These are phyloP conservation scores for Cytospora piceae DNA, from an alignment of 2,329 filamentous ascomycete species.

Conservation along the genomic window DNA sequence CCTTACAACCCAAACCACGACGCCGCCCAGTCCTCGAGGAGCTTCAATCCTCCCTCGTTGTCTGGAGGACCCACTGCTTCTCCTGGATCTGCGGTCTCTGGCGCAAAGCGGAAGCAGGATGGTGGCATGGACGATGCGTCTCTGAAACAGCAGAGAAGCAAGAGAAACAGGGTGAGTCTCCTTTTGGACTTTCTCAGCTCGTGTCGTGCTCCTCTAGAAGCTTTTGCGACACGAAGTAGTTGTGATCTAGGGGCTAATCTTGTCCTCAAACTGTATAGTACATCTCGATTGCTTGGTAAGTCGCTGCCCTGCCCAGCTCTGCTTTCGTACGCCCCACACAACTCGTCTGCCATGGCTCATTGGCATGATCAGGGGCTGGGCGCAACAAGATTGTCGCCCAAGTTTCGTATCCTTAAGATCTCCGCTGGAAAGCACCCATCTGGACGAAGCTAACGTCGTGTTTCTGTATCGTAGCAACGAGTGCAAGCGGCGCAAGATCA, in stretches of 20 bases:
- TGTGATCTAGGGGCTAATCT: conserved; percentile 14
- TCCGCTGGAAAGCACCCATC: neutral
- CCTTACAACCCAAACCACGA: conserved; percentile 33
- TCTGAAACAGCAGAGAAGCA: conserved; percentile 60
- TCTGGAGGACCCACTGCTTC: conserved; percentile 8
- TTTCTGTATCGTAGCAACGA: conserved; percentile 58
- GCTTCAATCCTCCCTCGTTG: conserved; percentile 3
- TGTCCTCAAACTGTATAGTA: conserved; percentile 45
- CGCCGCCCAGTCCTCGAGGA: conserved; percentile 33
- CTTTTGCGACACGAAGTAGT: neutral
- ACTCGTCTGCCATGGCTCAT: neutral
- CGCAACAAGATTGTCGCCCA: neutral
- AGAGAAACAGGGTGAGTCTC: conserved; percentile 59
- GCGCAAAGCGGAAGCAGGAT: conserved; percentile 43
- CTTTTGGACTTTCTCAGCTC: neutral
- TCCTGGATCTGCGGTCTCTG: conserved; percentile 10
- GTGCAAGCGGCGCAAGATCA: conserved; percentile 76
- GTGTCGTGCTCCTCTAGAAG: neutral
- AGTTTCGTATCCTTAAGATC: neutral
- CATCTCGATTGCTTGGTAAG: conserved; percentile 65
- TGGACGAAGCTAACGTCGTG: conserved; percentile 20
- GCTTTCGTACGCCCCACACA: neutral
- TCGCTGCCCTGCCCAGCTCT: conserved; percentile 17
- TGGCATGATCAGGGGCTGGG: neutral
- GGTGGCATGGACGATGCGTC: conserved; percentile 43